Base-by-base conservation (phyloP, 202 grass and related monocot species). In the Saccharum hybrid region DNA sequence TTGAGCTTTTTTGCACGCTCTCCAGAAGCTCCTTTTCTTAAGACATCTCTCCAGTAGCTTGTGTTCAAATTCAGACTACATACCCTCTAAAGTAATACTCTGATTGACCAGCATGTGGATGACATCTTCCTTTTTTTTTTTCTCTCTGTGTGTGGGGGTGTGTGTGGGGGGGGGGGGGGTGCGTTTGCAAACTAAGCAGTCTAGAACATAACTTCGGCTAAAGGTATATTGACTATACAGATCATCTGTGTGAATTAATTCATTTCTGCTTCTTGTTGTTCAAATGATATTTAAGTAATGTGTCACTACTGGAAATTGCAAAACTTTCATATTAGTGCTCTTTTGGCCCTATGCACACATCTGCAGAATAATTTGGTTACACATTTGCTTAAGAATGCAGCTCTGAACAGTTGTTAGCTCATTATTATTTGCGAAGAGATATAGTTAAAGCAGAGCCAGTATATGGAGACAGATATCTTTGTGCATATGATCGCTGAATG, bases 1-100 rank as follows among this genome's bases (percentile, higher is more conserved):
- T 81, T 81, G 26, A 45, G 40, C 63, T 71, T 85, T 85, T 85
- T 85, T 85, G 82, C 70, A 56, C 26, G 41, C 30, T 15, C 81
- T 70, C 16, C 63, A 42, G 40, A 43, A 52, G 81, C 41, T 33
- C 60, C 10, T 43, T 48, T 66, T 73, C 59, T 60, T 15, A 38
- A 31, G 4, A 39, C 45, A 38, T 51, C 40, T 66, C 40, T 69
- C 10, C 49, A 10, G 26, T 75, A 75, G 63, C 70, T 41, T 49
- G 63, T 75, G 59, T 68, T 61, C 61, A 30, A 61, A 84, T 51
- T 49, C 1, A 16, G 75, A 43, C 39, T 74, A 33, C 64, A 76
- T 36, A 43, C 2, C 60, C 51, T 81, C 41, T 19, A 12, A 69
- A 63, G 2, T 49, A 33, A 81, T 42, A 52, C 45, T 40, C 7